phyloP scores from a whole-genome alignment of 179 eudicot species.

The Gypsophila paniculata region DNA sequence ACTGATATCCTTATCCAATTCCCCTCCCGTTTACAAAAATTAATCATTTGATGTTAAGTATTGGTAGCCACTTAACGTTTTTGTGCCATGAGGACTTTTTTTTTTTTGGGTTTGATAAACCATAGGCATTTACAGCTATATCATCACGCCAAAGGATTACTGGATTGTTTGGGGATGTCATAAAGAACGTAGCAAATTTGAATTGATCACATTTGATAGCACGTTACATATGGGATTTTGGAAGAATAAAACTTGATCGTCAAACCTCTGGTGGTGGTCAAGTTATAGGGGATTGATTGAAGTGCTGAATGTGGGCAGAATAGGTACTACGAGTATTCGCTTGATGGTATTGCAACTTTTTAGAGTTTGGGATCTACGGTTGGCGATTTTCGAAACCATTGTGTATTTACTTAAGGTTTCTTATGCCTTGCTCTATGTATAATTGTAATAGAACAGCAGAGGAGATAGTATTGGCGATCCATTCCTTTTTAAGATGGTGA shows the following conservation, averaged over 20 bases:
- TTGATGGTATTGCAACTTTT: background rate
- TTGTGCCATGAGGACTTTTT: background rate
- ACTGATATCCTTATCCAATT: background rate
- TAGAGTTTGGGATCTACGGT: background rate
- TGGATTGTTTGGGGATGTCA: background rate
- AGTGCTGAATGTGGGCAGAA: no score
- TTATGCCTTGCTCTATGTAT: background rate
- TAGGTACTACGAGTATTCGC: background rate
- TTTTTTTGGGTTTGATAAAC: no score
- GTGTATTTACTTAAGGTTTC: conserved; percentile 4
- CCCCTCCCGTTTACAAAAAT: background rate
- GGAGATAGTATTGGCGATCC: background rate
- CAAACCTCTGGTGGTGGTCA: no score
- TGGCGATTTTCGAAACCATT: background rate
- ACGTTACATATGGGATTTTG: background rate
- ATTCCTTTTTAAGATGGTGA: background rate
- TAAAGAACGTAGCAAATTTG: background rate
- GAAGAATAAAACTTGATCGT: background rate
- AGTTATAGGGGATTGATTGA: no score
- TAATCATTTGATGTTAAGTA: background rate
- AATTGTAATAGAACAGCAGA: background rate
- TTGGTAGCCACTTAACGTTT: background rate
- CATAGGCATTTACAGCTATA: no score
- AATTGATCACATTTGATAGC: background rate
- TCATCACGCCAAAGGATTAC: no score